A percentile compares a stretch with the other conserved stretches of the same genome.
Evolutionary conservation across 495 filamentous ascomycete genomes (phyloP).

Genomic region (Penicillium canariense): DNA sequence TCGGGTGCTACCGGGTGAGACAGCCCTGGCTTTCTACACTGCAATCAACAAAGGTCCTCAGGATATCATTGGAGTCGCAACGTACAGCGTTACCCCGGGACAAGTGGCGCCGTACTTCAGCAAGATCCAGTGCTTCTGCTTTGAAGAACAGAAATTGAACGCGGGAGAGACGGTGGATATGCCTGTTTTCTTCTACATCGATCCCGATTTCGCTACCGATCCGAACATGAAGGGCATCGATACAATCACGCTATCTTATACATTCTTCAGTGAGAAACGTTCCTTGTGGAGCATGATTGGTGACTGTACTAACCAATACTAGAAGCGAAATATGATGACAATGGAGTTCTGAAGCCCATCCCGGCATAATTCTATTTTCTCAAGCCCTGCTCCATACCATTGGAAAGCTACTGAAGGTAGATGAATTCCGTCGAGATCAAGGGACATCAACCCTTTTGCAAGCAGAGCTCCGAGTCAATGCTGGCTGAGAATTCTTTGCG

Average conservation of each 20-base stretch:
- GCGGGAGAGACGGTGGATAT: conserved; percentile 98
- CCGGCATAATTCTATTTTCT: conserved; percentile 17
- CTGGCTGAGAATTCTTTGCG: not conserved
- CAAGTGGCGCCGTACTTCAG: conserved; percentile 97
- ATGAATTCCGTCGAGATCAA: not conserved
- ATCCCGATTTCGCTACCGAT: conserved; percentile 91
- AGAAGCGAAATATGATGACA: conserved; percentile 88
- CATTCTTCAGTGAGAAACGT: conserved; percentile 85
- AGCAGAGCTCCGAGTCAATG: not conserved
- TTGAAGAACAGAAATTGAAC: conserved; percentile 92
- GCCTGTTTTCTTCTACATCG: conserved; percentile 99
- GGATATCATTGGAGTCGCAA: conserved; percentile 97
- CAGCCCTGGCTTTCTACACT: conserved; percentile 95
- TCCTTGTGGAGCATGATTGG: not conserved
- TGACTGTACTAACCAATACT: conserved; percentile 24
- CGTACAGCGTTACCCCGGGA: conserved; percentile 92
- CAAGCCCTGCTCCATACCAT: not conserved
- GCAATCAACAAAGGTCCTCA: conserved; percentile 84
- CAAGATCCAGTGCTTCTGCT: conserved; percentile 99
- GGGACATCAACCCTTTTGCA: not conserved
- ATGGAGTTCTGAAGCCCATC: conserved; percentile 58
- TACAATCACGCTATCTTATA: conserved; percentile 93
- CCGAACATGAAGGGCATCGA: conserved; percentile 90
- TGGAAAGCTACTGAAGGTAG: not conserved
- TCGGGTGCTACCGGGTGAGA: conserved; percentile 91